phyloP scores from a whole-genome alignment of 768 basidiomycete genomes.

The Lyophyllum semitale region DNA sequence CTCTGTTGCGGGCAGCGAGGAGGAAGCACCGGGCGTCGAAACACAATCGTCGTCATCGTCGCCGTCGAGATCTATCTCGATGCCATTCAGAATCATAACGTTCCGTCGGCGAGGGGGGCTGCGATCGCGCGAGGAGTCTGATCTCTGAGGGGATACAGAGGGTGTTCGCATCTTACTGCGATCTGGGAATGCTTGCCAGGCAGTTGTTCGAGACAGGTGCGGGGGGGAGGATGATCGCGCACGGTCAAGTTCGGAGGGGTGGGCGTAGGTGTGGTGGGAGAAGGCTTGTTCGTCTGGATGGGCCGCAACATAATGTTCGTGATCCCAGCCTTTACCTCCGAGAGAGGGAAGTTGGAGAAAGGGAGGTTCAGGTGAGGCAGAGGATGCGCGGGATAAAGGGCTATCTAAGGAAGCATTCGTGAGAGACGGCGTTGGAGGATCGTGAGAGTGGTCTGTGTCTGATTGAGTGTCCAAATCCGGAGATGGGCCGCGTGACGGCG shows the following conservation, averaged over 20 bases:
- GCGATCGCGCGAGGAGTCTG: constrained; percentile 1
- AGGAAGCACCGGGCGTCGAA: neutral
- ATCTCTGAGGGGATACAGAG: constrained; percentile 5
- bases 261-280: neutral
- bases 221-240: neutral
- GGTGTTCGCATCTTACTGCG: neutral
- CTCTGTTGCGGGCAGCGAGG: neutral
- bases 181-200: constrained; percentile 11
- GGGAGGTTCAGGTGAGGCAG: constrained; percentile 30
- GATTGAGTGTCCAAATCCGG: constrained; percentile 19
- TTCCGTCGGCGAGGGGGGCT: constrained; percentile 3
- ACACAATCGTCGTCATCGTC: constrained; percentile 12
- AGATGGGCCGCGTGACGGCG: constrained; percentile 19
- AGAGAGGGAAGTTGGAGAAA: constrained; percentile 28
- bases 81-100: constrained; percentile 16
- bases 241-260: neutral
- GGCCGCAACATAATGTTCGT: neutral
- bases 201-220: neutral
- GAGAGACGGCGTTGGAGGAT: constrained; percentile 37
- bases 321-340: neutral
- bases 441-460: constrained; percentile 30
- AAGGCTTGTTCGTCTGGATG: neutral
- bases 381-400: constrained; percentile 35
- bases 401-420: constrained; percentile 39
- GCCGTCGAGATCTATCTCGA: constrained; percentile 20